Evolutionary conservation across 78 protist species (phyloP), one percentile per base, ranked within the genome.

Genomic region (Dictyostelium discoideum): DNA sequence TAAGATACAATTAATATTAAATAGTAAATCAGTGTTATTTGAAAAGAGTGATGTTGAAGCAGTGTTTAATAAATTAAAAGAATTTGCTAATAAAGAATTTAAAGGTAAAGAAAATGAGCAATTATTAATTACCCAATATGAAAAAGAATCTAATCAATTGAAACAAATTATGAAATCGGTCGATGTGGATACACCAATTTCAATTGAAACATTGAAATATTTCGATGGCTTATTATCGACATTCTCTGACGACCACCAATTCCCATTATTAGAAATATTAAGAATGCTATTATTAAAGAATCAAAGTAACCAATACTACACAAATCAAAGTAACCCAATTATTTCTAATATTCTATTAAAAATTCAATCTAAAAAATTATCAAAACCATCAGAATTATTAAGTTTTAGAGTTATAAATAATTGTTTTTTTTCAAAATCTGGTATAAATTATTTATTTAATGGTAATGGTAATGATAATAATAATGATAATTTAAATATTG

Each of bases 31-130:
- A 29, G 39, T 82, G 20, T 50, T 90, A 46, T 90, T 72, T 73
- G 83, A 80, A 83, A 80, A 82, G 29, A 63, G 86, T 90, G 95
- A 90, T 48, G 78, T 90, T 82, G 95, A 90, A 10, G n/a, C 88
- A 14, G 69, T 82, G 10, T 32, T 73, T 29, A 37, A 14, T 5
- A 90, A 90, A 73, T 50, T 90, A 22, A 29, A 20, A 11, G 88
- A 82, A 18, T 81, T 80, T 29, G 32, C 40, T 11, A 60, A 57
- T 16, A 40, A 20, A 32, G 86, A 69, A 78, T 82, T 87, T 26
- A 32, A 76, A 32, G 24, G 48, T 11, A 42, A 89, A 80, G 82
- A 79, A 2, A 65, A 24, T 46, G 42, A 20, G 11, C 24, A n/a
- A 42, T 8, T 20, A 79, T 5, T n/a, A n/a, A 11, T 76, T 7